These are phyloP conservation scores for Xerocomus nothofagi DNA, from an alignment of 1,284 basidiomycete genomes.

Conservation along the genomic window DNA sequence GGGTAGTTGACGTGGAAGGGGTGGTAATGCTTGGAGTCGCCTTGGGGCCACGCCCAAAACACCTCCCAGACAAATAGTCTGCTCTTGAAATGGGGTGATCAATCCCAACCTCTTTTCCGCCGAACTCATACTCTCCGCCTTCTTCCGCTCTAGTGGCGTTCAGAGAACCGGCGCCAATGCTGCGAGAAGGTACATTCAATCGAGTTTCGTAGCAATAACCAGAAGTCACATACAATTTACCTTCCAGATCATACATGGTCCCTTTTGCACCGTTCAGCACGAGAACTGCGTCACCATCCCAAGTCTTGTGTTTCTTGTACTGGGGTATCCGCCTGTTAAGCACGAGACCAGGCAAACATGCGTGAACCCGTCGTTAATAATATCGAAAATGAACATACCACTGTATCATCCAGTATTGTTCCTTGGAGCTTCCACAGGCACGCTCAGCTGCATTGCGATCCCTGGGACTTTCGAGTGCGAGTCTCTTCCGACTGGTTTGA, in stretches of 20 bases:
- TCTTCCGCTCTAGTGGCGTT: constrained; percentile 39
- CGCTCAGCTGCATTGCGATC: constrained; percentile 13
- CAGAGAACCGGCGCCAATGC: constrained; percentile 44
- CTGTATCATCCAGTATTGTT: constrained; percentile 68
- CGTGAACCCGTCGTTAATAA: background rate
- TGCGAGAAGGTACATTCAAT: constrained; percentile 22
- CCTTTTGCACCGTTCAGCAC: constrained; percentile 50
- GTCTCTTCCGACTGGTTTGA: constrained; percentile 36
- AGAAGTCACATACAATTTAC: constrained; percentile 48
- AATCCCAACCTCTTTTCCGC: constrained; percentile 69
- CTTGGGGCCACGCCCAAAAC: constrained; percentile 49
- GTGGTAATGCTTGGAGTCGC: constrained; percentile 18
- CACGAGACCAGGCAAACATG: constrained; percentile 6
- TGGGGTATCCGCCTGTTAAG: constrained; percentile 70
- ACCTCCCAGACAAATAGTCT: constrained; percentile 65
- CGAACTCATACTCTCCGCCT: constrained; percentile 59
- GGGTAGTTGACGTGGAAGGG: constrained; percentile 19
- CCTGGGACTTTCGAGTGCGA: constrained; percentile 29
- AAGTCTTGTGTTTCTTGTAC: constrained; percentile 87
- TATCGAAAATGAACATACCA: constrained; percentile 44
- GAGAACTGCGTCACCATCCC: constrained; percentile 83
- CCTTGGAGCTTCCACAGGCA: constrained; percentile 11
- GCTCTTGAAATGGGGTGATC: constrained; percentile 55
- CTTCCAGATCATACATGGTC: constrained; percentile 60
- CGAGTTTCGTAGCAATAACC: constrained; percentile 4